Evolutionary conservation across 148 eudicot species (phyloP).

Genomic region (Camellia lanceoleosa): DNA sequence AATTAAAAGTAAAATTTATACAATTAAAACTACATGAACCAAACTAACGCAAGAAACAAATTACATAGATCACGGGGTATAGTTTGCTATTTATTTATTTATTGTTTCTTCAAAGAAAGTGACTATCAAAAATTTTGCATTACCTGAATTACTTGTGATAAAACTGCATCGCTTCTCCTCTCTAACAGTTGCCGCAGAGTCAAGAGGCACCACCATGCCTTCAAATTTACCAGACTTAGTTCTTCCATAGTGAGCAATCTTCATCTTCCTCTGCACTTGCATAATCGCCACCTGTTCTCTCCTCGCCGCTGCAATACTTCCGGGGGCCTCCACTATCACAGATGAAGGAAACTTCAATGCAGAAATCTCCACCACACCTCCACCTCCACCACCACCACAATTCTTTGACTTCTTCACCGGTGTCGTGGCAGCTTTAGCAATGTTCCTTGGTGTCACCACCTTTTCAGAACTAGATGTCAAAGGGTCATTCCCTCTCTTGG

Average conservation of each 20-base stretch:
- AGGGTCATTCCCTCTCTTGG: slow-evolving; percentile 19
- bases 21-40: too few species aligned
- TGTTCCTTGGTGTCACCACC: slow-evolving; percentile 12
- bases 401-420: slow-evolving; percentile 29
- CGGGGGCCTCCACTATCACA: slow-evolving; percentile 42
- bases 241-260: slow-evolving; percentile 69
- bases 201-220: slow-evolving; percentile 25
- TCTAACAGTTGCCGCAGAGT: not conserved
- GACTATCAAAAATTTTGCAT: not conserved
- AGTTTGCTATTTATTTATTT: too few species aligned
- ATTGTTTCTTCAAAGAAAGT: too few species aligned
- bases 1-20: too few species aligned
- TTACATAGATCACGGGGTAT: too few species aligned
- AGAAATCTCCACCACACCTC: not conserved
- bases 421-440: not conserved
- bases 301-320: slow-evolving; percentile 62
- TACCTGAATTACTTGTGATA: slow-evolving; percentile 66
- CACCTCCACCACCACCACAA: not conserved
- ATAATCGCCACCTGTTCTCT: slow-evolving; percentile 52
- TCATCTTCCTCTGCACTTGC: slow-evolving; percentile 64
- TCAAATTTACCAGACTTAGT: slow-evolving; percentile 33
- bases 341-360: slow-evolving; percentile 21
- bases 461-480: slow-evolving; percentile 25
- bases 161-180: slow-evolving; percentile 56
- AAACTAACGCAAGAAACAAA: too few species aligned